Evolutionary conservation across 305 asterid species (phyloP).

Genomic region (Solanum aculeatissimum): DNA sequence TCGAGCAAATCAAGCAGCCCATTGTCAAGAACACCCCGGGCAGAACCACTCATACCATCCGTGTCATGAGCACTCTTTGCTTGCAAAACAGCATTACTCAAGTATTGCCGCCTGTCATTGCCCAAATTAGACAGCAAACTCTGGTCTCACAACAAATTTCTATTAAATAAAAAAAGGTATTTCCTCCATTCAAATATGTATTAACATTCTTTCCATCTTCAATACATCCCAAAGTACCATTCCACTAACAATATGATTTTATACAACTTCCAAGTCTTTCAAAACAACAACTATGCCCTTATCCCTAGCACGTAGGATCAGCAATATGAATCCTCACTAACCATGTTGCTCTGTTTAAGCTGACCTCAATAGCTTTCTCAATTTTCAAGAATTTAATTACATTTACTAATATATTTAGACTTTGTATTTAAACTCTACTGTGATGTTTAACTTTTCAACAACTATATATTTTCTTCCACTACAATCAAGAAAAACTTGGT

Average conservation of each 20-base stretch:
- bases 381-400: not conserved
- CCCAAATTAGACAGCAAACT: slow-evolving; percentile 12
- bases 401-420: not conserved
- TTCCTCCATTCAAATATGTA: not conserved
- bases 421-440: not conserved
- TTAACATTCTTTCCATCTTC: not conserved
- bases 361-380: not conserved
- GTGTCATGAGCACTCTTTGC: slow-evolving; percentile 76
- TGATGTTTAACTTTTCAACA: not conserved
- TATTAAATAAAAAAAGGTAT: not conserved
- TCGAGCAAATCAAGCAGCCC: slow-evolving; percentile 95
- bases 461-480: not conserved
- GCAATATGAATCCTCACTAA: not conserved
- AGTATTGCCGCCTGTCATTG: slow-evolving; percentile 79
- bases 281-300: not conserved
- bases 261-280: not conserved
- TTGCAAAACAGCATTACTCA: slow-evolving; percentile 96
- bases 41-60: slow-evolving; percentile 36
- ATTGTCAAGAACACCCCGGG: slow-evolving; percentile 53
- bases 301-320: not conserved
- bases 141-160: not conserved
- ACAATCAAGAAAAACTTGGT: not conserved
- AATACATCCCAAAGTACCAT: not conserved
- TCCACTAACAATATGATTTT: not conserved
- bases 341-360: not conserved